These are phyloP conservation scores for Prosopis cineraria DNA, from an alignment of 306 rosid genomes.

Conservation along the genomic window DNA sequence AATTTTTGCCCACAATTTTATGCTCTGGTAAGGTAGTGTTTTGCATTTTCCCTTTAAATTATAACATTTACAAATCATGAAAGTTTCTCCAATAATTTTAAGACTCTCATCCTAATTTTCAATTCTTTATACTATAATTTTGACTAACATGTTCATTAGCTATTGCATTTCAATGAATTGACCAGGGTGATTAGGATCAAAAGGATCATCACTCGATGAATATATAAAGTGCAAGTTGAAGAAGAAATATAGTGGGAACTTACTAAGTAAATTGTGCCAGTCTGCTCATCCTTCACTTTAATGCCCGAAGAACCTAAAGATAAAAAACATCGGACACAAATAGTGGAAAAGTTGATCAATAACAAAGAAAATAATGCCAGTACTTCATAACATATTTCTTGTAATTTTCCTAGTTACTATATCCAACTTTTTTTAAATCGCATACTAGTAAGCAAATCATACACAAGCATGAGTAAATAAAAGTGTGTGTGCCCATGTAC, in stretches of 20 bases:
- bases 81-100: constrained; percentile 37
- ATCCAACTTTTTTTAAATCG: neutral
- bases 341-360: constrained; percentile 9
- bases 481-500: too few relatives aligned
- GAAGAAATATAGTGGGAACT: constrained; percentile 69
- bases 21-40: constrained; percentile 45
- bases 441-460: neutral
- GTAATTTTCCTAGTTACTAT: neutral
- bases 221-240: constrained; percentile 51
- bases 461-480: too few relatives aligned
- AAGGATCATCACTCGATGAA: constrained; percentile 40
- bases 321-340: constrained; percentile 31
- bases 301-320: constrained; percentile 94
- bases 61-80: constrained; percentile 45
- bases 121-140: constrained; percentile 40
- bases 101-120: constrained; percentile 41
- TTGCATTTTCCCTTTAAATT: constrained; percentile 41
- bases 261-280: constrained; percentile 92
- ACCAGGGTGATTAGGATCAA: constrained; percentile 49
- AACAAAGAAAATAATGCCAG: constrained; percentile 18
- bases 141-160: constrained; percentile 43
- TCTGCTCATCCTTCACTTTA: constrained; percentile 78
- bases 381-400: constrained; percentile 16
- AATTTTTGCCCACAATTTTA: constrained; percentile 48
- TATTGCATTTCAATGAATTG: constrained; percentile 49